Base-by-base conservation (phyloP, 2,329 filamentous ascomycete genomes). In the Didymella pomorum region DNA sequence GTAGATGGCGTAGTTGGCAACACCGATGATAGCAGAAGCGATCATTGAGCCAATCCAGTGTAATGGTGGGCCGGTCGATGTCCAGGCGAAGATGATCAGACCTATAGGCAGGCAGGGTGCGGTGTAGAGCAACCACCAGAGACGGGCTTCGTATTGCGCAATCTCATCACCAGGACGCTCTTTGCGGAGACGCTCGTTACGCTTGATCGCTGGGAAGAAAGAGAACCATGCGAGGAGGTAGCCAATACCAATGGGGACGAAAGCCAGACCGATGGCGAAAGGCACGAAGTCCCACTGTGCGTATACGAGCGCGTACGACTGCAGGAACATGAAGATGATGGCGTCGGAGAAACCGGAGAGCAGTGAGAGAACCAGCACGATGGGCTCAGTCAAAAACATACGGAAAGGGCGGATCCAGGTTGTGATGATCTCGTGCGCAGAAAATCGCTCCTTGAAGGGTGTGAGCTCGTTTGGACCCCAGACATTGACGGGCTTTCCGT, bases 291-390 rank as follows among this genome's bases (percentile, higher is more conserved):
- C 69, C 87, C 88, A 92, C 69, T 91, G 87, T 10, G 79, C 75
- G 67, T 90, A 90, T 2, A 92, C 89, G 2, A 90, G 80, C 0
- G 79, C 76, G 65, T 91, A 92, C 0, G 86, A 89, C 72, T 92
- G 87, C 52, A 92, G 86, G 72, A 89, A 90, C 81, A 90, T 91
- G 80, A 92, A 93, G 76, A 92, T 91, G 14, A 93, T 84, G 3
- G 89, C 89, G 60, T 92, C 90, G 3, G 86, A 88, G 80, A 92
- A 92, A 43, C 90, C 90, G 1, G 86, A 89, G 1, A 92, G 85
- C 1, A 92, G 81, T 0, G 89, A 91, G 12, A 92, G 79, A 12
- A 84, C 85, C 21, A 90, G 79, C 7, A 92, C 90, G 56, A 92
- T 92, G 4, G 90, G 89, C 76, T 93, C 90, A 0, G 87, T 90